Percentiles rank a stretch among this genome's conserved stretches.
phyloP scores from a whole-genome alignment of 1,139 yeast genomes.

The Yamadazyma conglobata region DNA sequence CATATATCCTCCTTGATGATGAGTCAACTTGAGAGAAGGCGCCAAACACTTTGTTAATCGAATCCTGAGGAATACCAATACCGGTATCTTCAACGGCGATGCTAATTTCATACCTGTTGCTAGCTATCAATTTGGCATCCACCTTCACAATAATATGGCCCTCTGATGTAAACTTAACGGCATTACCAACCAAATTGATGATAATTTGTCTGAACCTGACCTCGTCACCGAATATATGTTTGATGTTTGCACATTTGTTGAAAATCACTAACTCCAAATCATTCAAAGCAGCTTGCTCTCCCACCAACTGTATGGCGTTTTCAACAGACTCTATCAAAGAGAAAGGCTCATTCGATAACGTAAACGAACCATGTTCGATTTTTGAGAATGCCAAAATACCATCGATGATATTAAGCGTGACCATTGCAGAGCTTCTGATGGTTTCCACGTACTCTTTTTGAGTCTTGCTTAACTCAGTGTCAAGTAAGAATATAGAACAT shows the following conservation, averaged over 20 bases:
- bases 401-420: conserved; percentile 53
- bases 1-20: conserved; percentile 52
- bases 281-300: conserved; percentile 49
- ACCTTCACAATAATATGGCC: conserved; percentile 48
- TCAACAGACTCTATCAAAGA: conserved; percentile 50
- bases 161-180: conserved; percentile 50
- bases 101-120: conserved; percentile 39
- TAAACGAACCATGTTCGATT: conserved; percentile 54
- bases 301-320: conserved; percentile 49
- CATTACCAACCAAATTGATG: conserved; percentile 55
- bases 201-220: conserved; percentile 53
- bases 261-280: conserved; percentile 47
- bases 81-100: conserved; percentile 54
- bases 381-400: conserved; percentile 56
- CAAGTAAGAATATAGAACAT: conserved; percentile 52
- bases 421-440: conserved; percentile 49
- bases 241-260: conserved; percentile 42
- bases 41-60: conserved; percentile 49
- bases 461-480: conserved; percentile 43
- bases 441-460: conserved; percentile 57
- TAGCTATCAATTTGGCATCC: conserved; percentile 24
- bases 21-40: conserved; percentile 64
- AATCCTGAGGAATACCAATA: conserved; percentile 55
- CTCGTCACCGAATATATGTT: conserved; percentile 47
- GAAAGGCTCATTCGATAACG: conserved; percentile 47